These are phyloP conservation scores for Plicaturopsis crispa DNA, from an alignment of 768 basidiomycete genomes.

Conservation along the genomic window DNA sequence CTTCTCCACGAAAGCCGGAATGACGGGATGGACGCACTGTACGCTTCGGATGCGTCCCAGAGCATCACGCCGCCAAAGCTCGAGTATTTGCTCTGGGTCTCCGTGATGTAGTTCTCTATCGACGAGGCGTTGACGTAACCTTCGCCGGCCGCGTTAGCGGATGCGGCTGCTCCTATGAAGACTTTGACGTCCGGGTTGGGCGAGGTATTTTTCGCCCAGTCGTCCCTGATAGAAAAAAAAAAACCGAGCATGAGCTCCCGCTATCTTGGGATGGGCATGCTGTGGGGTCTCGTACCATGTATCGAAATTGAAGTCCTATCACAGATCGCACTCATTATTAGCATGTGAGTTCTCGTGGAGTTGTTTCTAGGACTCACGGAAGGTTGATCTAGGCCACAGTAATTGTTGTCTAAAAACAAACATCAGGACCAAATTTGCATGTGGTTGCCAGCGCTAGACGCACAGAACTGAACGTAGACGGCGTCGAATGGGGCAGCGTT, in stretches of 20 bases:
- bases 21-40: slow-evolving; percentile 18
- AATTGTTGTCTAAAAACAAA: slow-evolving; percentile 31
- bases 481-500: slow-evolving; percentile 30
- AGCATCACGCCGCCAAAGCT: slow-evolving; percentile 38
- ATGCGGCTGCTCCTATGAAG: slow-evolving; percentile 35
- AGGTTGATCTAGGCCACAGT: slow-evolving; percentile 31
- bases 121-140: slow-evolving; percentile 27
- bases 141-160: slow-evolving; percentile 30
- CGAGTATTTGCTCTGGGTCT: slow-evolving; percentile 29
- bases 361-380: neutral
- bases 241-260: too few relatives aligned
- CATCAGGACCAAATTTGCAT: neutral
- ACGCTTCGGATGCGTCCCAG: slow-evolving; percentile 38
- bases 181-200: slow-evolving; percentile 37
- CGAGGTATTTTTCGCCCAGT: slow-evolving; percentile 33
- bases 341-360: too few relatives aligned
- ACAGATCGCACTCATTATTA: too few relatives aligned
- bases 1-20: too few relatives aligned
- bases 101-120: slow-evolving; percentile 23
- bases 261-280: too few relatives aligned
- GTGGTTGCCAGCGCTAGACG: neutral
- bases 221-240: slow-evolving; percentile 27
- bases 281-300: too few relatives aligned
- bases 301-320: too few relatives aligned
- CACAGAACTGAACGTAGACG: slow-evolving; percentile 43